Evolutionary conservation across 2,329 filamentous ascomycete genomes (phyloP).

Genomic region (Paecilomyces dactylethromorphus): DNA sequence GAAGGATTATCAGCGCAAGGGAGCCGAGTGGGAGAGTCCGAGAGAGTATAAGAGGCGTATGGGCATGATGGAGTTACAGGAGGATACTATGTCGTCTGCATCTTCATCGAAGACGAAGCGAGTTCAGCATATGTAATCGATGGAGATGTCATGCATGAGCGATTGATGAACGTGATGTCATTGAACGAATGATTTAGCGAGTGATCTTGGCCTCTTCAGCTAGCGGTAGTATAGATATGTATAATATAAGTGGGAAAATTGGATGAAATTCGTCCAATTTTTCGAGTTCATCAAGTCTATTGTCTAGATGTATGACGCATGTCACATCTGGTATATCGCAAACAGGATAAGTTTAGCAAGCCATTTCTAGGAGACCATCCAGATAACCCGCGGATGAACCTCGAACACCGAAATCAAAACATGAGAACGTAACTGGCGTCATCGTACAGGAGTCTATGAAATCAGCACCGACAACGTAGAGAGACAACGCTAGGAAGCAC

Average conservation of each 20-base stretch:
- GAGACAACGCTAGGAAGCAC: background rate
- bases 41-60: slow-evolving; percentile 73
- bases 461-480: background rate
- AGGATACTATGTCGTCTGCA: slow-evolving; percentile 10
- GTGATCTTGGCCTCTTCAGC: background rate
- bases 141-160: background rate
- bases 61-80: slow-evolving; percentile 33
- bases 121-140: background rate
- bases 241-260: background rate
- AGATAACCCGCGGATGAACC: background rate
- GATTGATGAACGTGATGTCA: background rate
- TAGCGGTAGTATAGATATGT: background rate
- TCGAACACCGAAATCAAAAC: background rate
- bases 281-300: background rate
- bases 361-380: background rate
- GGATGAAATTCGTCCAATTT: background rate
- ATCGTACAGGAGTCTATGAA: background rate
- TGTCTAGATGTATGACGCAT: background rate
- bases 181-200: background rate
- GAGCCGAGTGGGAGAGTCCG: slow-evolving; percentile 66
- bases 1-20: slow-evolving; percentile 49
- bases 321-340: background rate
- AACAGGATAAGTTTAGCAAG: background rate
- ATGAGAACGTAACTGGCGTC: background rate
- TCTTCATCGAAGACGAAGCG: background rate